Evolutionary conservation across 2,329 filamentous ascomycete species (phyloP).

Genomic region (Phyllosticta paracitricarpa): DNA sequence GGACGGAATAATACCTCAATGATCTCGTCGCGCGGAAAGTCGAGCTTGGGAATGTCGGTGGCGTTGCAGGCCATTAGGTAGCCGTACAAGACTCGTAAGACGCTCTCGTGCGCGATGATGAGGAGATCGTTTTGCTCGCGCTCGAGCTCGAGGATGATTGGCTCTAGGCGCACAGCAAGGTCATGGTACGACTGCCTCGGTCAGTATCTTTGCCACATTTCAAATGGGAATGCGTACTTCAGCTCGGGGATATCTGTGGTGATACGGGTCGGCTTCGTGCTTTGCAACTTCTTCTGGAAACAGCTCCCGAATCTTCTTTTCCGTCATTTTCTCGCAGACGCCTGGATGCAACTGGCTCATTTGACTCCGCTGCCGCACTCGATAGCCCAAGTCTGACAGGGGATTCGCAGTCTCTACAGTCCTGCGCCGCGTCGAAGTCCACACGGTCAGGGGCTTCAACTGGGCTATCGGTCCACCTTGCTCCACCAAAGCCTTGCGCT

Average conservation of each 20-base stretch:
- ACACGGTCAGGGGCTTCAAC: slow-evolving; percentile 74
- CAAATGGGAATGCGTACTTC: slow-evolving; percentile 50
- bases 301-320: slow-evolving; percentile 65
- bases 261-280: slow-evolving; percentile 90
- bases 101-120: slow-evolving; percentile 95
- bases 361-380: slow-evolving; percentile 83
- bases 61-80: slow-evolving; percentile 99
- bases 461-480: slow-evolving; percentile 58
- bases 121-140: slow-evolving; percentile 95
- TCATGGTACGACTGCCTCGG: slow-evolving; percentile 79
- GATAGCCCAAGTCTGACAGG: slow-evolving; percentile 70
- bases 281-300: slow-evolving; percentile 89
- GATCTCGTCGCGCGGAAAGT: slow-evolving; percentile 93
- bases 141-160: slow-evolving; percentile 94
- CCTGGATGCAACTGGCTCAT: slow-evolving; percentile 97
- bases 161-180: slow-evolving; percentile 91
- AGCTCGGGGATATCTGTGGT: slow-evolving; percentile 88
- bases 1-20: slow-evolving; percentile 56
- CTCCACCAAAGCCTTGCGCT: slow-evolving; percentile 59
- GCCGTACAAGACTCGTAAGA: slow-evolving; percentile 91
- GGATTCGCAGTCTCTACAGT: slow-evolving; percentile 84
- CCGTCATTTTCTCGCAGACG: slow-evolving; percentile 88
- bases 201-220: slow-evolving; percentile 10
- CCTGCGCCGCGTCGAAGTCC: slow-evolving; percentile 85
- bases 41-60: slow-evolving; percentile 82